phyloP scores from a whole-genome alignment of 441 rosid species.

The Bruguiera hainesii region DNA sequence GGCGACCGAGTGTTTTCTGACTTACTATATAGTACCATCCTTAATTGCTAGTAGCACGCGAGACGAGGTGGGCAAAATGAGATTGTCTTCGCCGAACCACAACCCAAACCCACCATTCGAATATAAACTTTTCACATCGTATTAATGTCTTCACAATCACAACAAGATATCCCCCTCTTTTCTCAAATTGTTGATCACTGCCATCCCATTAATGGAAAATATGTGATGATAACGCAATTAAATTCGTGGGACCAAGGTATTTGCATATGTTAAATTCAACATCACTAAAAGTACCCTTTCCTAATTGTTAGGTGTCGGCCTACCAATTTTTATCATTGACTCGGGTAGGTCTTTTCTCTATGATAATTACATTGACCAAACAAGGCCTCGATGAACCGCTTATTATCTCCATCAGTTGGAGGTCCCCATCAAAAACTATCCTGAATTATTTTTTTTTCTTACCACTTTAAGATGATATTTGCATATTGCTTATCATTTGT shows the following conservation, averaged over 20 bases:
- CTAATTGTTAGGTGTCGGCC: constrained; percentile 14
- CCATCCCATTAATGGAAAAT: neutral
- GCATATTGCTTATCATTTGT: no score
- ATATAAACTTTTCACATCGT: neutral
- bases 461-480: no score
- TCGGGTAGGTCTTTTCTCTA: neutral
- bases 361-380: constrained; percentile 12
- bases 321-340: neutral
- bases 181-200: neutral
- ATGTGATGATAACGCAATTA: neutral
- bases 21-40: no score
- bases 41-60: no score
- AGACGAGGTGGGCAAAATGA: neutral
- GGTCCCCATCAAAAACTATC: no score
- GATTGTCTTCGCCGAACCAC: neutral
- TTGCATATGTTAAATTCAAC: neutral
- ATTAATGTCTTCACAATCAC: neutral
- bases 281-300: constrained; percentile 2
- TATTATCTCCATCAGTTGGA: neutral
- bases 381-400: neutral
- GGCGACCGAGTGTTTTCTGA: no score
- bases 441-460: no score
- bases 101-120: neutral
- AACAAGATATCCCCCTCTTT: neutral
- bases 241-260: constrained; percentile 9